phyloP scores from a whole-genome alignment of 2,329 filamentous ascomycete genomes.

The Colletotrichum musicola region DNA sequence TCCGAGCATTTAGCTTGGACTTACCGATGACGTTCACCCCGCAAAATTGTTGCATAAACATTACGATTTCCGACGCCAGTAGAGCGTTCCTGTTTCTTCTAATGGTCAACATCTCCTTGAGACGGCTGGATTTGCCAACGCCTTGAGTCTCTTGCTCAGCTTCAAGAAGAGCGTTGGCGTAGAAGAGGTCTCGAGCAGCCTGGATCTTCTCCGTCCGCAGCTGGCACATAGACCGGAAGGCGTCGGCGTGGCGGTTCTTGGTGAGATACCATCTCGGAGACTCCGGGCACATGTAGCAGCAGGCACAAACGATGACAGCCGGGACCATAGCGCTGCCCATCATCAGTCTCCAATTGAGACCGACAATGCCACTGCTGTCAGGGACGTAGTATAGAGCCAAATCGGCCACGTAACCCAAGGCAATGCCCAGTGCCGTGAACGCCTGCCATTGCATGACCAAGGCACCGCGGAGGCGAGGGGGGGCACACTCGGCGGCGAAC shows the following conservation, averaged over 20 bases:
- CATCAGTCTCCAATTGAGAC: constrained; percentile 50
- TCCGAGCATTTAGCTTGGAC: background rate
- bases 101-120: constrained; percentile 52
- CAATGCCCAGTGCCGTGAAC: constrained; percentile 52
- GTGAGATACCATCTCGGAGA: constrained; percentile 68
- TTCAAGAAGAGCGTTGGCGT: constrained; percentile 56
- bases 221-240: constrained; percentile 58
- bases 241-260: constrained; percentile 59
- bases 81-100: constrained; percentile 52
- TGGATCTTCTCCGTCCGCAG: constrained; percentile 62
- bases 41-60: constrained; percentile 54
- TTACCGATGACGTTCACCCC: constrained; percentile 59
- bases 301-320: constrained; percentile 57
- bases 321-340: constrained; percentile 67
- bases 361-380: constrained; percentile 49
- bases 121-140: constrained; percentile 42
- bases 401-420: constrained; percentile 52
- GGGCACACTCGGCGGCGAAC: constrained; percentile 52
- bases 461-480: constrained; percentile 53
- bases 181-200: constrained; percentile 64
- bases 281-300: constrained; percentile 66
- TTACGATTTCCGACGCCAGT: constrained; percentile 52
- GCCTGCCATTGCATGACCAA: constrained; percentile 54
- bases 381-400: constrained; percentile 47
- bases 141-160: constrained; percentile 47